Evolutionary conservation across 305 asterid species (phyloP).

Genomic region (Lippia alba): DNA sequence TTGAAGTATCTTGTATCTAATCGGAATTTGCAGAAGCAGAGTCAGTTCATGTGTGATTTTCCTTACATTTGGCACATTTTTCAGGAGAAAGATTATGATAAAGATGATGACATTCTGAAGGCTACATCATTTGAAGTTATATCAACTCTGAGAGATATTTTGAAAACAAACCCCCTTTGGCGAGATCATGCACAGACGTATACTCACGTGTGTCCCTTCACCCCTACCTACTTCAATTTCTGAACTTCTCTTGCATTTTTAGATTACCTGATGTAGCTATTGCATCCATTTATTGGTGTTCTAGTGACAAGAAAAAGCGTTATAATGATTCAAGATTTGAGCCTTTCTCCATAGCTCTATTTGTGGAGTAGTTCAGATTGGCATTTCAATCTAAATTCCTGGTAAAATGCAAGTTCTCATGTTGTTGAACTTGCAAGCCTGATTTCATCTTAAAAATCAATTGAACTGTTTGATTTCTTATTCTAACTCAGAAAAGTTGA

Average conservation of each 20-base stretch:
- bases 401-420: slow-evolving; percentile 17
- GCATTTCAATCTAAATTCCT: slow-evolving; percentile 16
- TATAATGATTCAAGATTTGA: slow-evolving; percentile 15
- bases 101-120: slow-evolving; percentile 92
- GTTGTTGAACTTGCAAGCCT: slow-evolving; percentile 12
- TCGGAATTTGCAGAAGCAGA: slow-evolving; percentile 7
- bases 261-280: slow-evolving; percentile 11
- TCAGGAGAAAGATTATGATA: slow-evolving; percentile 84
- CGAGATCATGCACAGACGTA: slow-evolving; percentile 97
- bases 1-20: slow-evolving; percentile 5
- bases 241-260: slow-evolving; percentile 15
- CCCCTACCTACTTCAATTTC: neutral
- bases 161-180: slow-evolving; percentile 94
- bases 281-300: slow-evolving; percentile 17
- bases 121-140: slow-evolving; percentile 96
- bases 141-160: slow-evolving; percentile 87
- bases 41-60: slow-evolving; percentile 18
- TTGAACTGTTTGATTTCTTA: neutral
- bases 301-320: slow-evolving; percentile 2
- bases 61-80: slow-evolving; percentile 38
- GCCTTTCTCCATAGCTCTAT: slow-evolving; percentile 9
- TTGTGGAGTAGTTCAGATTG: slow-evolving; percentile 17
- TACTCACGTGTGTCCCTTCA: slow-evolving; percentile 63
- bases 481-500: slow-evolving; percentile 23
- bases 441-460: neutral